Conservation (phyloP, 768 basidiomycete genomes). For the Naematelia aurantialba region DNA sequence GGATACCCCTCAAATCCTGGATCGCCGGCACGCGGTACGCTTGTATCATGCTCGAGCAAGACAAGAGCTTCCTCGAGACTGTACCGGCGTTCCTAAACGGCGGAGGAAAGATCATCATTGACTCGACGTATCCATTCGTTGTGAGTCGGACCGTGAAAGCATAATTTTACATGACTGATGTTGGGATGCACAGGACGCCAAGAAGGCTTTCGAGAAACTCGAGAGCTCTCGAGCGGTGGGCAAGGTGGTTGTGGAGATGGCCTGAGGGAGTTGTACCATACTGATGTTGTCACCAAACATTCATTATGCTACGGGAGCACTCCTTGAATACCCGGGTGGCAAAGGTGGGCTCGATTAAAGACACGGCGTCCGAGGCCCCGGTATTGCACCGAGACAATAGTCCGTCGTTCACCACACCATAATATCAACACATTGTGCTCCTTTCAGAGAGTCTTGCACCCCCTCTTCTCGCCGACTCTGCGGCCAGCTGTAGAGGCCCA, state of each 20-base stretch:
- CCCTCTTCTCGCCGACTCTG: neutral
- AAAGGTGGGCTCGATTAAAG: too few species aligned
- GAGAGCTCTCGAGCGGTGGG: conserved; percentile 54
- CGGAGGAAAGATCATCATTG: conserved; percentile 23
- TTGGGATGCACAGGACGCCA: conserved; percentile 51
- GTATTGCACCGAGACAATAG: too few species aligned
- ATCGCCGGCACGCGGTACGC: conserved; percentile 22
- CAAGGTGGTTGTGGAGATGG: conserved; percentile 9
- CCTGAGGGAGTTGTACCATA: neutral
- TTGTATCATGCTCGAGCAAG: conserved; percentile 19
- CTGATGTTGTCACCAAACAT: too few species aligned
- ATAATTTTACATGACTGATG: neutral
- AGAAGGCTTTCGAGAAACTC: conserved; percentile 63
- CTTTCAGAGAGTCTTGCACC: too few species aligned
- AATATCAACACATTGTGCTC: too few species aligned
- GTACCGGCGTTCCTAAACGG: conserved; percentile 20
- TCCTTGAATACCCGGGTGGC: too few species aligned
- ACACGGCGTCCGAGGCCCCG: too few species aligned
- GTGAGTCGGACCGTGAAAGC: conserved; percentile 9
- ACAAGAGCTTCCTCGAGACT: conserved; percentile 18
- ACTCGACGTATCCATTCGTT: conserved; percentile 18
- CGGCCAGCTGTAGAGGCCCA: neutral
- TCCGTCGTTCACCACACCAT: too few species aligned
- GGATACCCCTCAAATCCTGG: conserved; percentile 14
- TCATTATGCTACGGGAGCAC: too few species aligned